A percentile compares a stretch with the other conserved stretches of the same genome.
These are phyloP conservation scores for Schwanniomyces vanrijiae DNA, from an alignment of 805 yeast genomes.

Conservation along the genomic window DNA sequence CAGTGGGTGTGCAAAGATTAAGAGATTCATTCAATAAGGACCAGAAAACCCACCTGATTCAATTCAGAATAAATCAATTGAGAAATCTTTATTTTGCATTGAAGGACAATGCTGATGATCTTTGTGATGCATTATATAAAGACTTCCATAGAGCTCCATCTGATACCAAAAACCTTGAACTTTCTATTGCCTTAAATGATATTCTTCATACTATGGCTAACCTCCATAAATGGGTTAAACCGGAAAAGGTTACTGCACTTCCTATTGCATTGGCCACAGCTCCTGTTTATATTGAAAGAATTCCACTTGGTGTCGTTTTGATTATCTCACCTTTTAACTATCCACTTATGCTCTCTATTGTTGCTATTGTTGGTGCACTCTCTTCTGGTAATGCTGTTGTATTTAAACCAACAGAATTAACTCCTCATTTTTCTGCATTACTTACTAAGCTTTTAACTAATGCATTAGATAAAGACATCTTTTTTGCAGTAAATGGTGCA, in stretches of 20 bases:
- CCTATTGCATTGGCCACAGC: constrained; percentile 34
- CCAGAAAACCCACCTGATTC: constrained; percentile 52
- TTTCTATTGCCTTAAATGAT: constrained; percentile 52
- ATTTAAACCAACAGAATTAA: constrained; percentile 71
- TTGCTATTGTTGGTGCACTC: constrained; percentile 75
- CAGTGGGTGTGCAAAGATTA: constrained; percentile 43
- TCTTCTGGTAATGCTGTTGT: constrained; percentile 85
- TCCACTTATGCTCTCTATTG: constrained; percentile 63
- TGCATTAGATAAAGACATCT: constrained; percentile 55
- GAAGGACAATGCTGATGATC: constrained; percentile 52
- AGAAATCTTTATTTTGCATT: constrained; percentile 66
- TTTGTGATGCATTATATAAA: constrained; percentile 56
- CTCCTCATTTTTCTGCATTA: constrained; percentile 59
- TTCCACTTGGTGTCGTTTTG: constrained; percentile 64
- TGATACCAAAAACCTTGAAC: constrained; percentile 66
- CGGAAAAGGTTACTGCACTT: constrained; percentile 38
- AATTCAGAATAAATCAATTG: constrained; percentile 59
- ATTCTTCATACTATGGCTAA: constrained; percentile 57
- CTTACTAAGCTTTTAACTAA: constrained; percentile 54
- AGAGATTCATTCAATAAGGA: constrained; percentile 40
- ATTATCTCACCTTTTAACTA: constrained; percentile 81
- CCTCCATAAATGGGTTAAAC: constrained; percentile 61
- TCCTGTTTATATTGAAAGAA: constrained; percentile 33
- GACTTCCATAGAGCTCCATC: constrained; percentile 68
- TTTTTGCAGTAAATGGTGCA: constrained; percentile 72